Base-by-base conservation (phyloP, 805 yeast genomes). In the Komagataella pastoris region DNA sequence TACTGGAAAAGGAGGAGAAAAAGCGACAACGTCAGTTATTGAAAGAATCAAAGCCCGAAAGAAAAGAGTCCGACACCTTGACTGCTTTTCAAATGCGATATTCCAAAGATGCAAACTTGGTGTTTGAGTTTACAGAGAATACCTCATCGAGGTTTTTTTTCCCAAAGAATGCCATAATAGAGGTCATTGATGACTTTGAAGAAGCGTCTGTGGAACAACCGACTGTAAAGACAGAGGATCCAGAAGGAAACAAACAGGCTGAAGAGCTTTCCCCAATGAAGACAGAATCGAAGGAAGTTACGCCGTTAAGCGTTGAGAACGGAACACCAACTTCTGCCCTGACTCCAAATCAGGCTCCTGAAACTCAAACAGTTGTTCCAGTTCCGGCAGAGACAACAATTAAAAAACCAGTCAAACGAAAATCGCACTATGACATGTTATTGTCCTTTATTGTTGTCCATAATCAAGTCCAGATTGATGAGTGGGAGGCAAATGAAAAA, bases 101-200 rank as follows among this genome's bases (percentile, higher is more conserved):
- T 58, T 68, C 78, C 19, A 63, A 75, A 44, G 78, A 79, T 58
- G 88, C 95, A 0, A 84, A 87, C 51, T 63, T 93, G 45, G 82
- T 89, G 5, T 82, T 91, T 63, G 99, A 93, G 64, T 91, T 81
- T 67, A 75, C 76, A 24, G 98, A 93, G 58, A 83, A 81, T 61
- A 78, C 93, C 0, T 75, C 82, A 48, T 82, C 82, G 6, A 74
- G 98, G 53, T 91, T 76, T 59, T 68, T 76, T 53, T 61, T 91
- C 0, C 97, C 98, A 0, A 81, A 81, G 56, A 79, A 88, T 55
- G 76, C 95, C 1, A 75, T 91, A 2, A 69, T 85, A 53, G 97
- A 90, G 65, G 69, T 77, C 1, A 47, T 67, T 1, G 67, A 59
- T 1, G 67, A 63, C 24, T 68, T 64, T 3, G 62, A 60, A 48